These are phyloP conservation scores for Blumeriella jaapii DNA, from an alignment of 2,329 filamentous ascomycete species.

Conservation along the genomic window DNA sequence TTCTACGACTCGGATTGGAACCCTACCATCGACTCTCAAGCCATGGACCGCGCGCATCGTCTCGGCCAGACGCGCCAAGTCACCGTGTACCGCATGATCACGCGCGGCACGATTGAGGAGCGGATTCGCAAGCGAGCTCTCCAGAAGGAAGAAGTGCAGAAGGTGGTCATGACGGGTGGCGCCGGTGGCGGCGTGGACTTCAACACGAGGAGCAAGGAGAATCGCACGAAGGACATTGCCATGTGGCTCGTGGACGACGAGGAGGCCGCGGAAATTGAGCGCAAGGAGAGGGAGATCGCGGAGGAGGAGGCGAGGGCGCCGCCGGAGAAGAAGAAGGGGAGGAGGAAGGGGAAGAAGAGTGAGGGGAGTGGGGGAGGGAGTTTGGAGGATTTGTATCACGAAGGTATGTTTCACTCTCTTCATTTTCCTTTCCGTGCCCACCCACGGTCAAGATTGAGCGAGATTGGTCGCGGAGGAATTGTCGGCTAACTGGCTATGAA, in stretches of 20 bases:
- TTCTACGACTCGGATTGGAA: constrained; percentile 99
- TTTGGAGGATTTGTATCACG: constrained; percentile 97
- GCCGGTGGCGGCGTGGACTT: constrained; percentile 81
- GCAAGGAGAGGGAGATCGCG: constrained; percentile 76
- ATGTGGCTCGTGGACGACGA: constrained; percentile 98
- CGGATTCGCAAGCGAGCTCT: constrained; percentile 92
- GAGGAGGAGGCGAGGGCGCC: constrained; percentile 47
- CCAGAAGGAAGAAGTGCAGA: constrained; percentile 97
- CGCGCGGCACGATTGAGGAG: constrained; percentile 91
- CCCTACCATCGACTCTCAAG: constrained; percentile 94
- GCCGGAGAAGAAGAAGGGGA: constrained; percentile 53
- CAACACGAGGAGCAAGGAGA: constrained; percentile 82
- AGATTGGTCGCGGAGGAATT: constrained; percentile 5
- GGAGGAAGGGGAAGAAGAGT: constrained; percentile 47
- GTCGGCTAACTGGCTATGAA: constrained; percentile 26
- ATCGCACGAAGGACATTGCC: constrained; percentile 93
- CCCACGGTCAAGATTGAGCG: neutral
- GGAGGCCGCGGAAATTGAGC: constrained; percentile 86
- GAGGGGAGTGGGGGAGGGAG: constrained; percentile 46
- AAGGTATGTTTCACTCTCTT: constrained; percentile 56
- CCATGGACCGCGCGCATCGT: constrained; percentile 98
- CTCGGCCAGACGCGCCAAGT: constrained; percentile 92
- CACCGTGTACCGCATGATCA: constrained; percentile 95
- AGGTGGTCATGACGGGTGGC: constrained; percentile 88
- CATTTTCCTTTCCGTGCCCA: constrained; percentile 13